Evolutionary conservation across 2,329 filamentous ascomycete species (phyloP), one percentile per base, ranked within the genome.

Genomic region (Geoglossum cookeanum): DNA sequence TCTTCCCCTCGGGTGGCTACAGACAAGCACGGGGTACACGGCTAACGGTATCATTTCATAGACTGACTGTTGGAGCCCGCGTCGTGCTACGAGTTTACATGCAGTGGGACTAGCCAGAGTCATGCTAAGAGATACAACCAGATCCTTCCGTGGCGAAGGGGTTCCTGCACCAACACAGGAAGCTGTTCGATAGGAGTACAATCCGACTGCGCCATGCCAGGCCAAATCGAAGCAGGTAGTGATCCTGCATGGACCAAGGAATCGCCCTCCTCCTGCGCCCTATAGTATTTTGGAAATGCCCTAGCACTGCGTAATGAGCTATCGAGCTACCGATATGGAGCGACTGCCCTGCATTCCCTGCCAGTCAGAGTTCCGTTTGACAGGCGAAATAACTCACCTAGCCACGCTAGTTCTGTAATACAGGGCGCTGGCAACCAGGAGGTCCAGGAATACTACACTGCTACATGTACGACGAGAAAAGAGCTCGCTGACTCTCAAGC

Each of bases 1-100:
- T 51, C 33, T n/a, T 53, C 9, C 5, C 30, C 4, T 42, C 32
- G 44, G 47, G 39, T 56, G n/a, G 22, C n/a, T 39, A 32, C 27
- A 45, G 42, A 45, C n/a, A 45, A 45, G 37, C 49, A 33, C n/a
- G 32, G 9, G 29, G n/a, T 35, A 53, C 17, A 15, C 7, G 13
- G 30, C 49, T 53, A 22, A 37, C 49, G 37, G 22, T 51, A 22
- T 32, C 49, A 15, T 15, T 37, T 27, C 27, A 29, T 33, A 61
- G 69, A 72, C 2, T 79, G 69, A 72, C 2, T 79, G 77, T 63
- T 80, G 78, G 77, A 78, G 78, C 0, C 77, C 78, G 0, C 74
- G 72, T n/a, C 80, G 78, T 59, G 81, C 78, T 0, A 80, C 83
- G 75, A 71, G 72, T 6, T 74, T 71, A 6, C 79, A 82, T 0